Base-by-base conservation (phyloP, 2,329 filamentous ascomycete species). In the Colletotrichum acutatum region DNA sequence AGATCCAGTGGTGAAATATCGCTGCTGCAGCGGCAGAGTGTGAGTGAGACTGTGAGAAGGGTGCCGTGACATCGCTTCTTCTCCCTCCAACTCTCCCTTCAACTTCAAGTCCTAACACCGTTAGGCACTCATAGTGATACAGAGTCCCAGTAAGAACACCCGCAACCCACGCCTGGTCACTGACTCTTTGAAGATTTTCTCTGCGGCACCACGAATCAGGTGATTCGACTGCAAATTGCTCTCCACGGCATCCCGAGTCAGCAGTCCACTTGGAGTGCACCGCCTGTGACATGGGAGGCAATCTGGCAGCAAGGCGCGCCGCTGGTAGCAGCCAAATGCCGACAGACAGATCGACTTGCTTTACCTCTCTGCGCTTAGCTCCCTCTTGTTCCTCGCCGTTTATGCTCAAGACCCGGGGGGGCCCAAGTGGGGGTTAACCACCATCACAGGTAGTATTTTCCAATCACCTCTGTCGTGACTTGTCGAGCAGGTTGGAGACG, bases 301-400 rank as follows among this genome's bases (percentile, higher is more conserved):
- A 74, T 66, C 74, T 75, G 49, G 68, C 68, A 74, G 72, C 53
- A 65, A 26, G 60, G 46, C 24, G 37, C 42, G 53, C 42, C 68
- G 59, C 64, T 66, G 64, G 74, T 62, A 66, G 62, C 66, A 70
- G 64, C 53, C 75, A 76, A 76, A 70, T 76, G 75, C 75, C 74
- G 74, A 72, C 63, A 68, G 58, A 49, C 56, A 63, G 76, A 78
- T 77, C 76, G 68, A 60, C 75, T 54, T 74, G 68, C 77, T 75
- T 76, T 77, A 66, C 75, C 76, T 66, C 68, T 75, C 73, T 68
- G 49, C 56, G 73, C 68, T 58, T 76, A 76, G 73, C 61, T 68
- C 54, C 59, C 11, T 66, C 66, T 71, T 37, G 28, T 12, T 66
- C 42, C 54, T 71, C 46, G 16, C 14, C 46, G 32, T 42, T 56